phyloP scores from a whole-genome alignment of 805 yeast species.

The Starmerella floricola region DNA sequence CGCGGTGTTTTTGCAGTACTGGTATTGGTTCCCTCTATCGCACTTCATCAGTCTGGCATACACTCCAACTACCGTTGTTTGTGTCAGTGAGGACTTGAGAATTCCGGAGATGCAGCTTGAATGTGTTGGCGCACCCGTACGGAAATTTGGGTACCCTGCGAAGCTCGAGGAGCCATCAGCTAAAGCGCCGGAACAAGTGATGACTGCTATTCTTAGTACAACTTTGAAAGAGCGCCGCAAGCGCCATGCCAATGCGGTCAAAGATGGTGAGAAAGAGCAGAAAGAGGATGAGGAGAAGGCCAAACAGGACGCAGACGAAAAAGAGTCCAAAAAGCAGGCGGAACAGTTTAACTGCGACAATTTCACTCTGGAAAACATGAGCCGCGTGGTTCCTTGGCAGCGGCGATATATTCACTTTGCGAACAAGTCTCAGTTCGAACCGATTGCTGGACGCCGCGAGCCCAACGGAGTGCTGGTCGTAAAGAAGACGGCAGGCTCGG shows the following conservation, averaged over 20 bases:
- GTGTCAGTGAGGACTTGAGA: conserved; percentile 72
- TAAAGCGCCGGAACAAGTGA: conserved; percentile 76
- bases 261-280: conserved; percentile 20
- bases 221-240: conserved; percentile 89
- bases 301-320: conserved; percentile 23
- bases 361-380: conserved; percentile 61
- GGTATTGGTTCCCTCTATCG: conserved; percentile 98
- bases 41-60: conserved; percentile 87
- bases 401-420: conserved; percentile 72
- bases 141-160: conserved; percentile 79
- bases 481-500: conserved; percentile 15
- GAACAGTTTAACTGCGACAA: conserved; percentile 33
- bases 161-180: conserved; percentile 66
- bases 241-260: conserved; percentile 30
- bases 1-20: conserved; percentile 78
- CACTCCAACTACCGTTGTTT: conserved; percentile 82
- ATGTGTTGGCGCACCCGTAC: conserved; percentile 63
- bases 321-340: conserved; percentile 24
- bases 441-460: conserved; percentile 48
- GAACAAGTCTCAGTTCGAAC: conserved; percentile 57
- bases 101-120: conserved; percentile 73
- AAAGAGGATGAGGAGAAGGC: conserved; percentile 25
- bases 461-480: conserved; percentile 29
- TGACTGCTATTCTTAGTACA: conserved; percentile 88
- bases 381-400: conserved; percentile 84